Evolutionary conservation across 2,329 filamentous ascomycete genomes (phyloP), one percentile per base, ranked within the genome.

Genomic region (Ophiostoma quercus): DNA sequence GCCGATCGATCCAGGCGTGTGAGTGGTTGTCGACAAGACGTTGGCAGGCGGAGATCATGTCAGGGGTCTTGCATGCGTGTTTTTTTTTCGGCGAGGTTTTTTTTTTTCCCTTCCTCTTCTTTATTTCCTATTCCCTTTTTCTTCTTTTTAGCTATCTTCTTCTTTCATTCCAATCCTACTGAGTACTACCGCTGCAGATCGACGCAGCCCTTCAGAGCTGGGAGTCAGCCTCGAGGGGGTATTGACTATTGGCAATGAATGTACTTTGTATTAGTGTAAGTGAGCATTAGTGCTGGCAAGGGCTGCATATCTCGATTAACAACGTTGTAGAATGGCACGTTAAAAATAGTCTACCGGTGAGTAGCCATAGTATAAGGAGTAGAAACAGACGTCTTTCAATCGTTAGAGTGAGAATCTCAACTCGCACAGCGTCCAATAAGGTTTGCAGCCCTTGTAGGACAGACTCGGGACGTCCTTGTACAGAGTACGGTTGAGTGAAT

Each of bases 41-140:
- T 63, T 63, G 57, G 57, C 29, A 63, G 34, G 57, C 57, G 57
- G 57, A 63, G 57, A 63, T 63, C 57, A 63, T 63, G 57, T 34
- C 57, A 63, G 57, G 57, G 57, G 57, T 25, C 57, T 32, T 63
- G 57, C 57, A 63, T 57, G 51, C 11, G 29, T 25, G 57, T 6
- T 16, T 63, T 34, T n/a, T 14, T 22, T 60, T 29, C 25, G 54
- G 54, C 43, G 43, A 19, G 16, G 25, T 14, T 63, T n/a, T 34
- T 12, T 16, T 16, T 22, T 29, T 57, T 41, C 25, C 29, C 12
- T 3, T 57, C 3, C 14, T 57, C 2, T 25, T 25, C 12, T 57
- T 25, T 25, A 2, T 1, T 60, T 2, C 29, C 14, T 60, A 3
- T 62, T 16, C 2, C 1, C 0, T 62, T 34, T 34, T 16, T 32